phyloP scores from a whole-genome alignment of 495 filamentous ascomycete species.

The Beverwykella pulmonaria region DNA sequence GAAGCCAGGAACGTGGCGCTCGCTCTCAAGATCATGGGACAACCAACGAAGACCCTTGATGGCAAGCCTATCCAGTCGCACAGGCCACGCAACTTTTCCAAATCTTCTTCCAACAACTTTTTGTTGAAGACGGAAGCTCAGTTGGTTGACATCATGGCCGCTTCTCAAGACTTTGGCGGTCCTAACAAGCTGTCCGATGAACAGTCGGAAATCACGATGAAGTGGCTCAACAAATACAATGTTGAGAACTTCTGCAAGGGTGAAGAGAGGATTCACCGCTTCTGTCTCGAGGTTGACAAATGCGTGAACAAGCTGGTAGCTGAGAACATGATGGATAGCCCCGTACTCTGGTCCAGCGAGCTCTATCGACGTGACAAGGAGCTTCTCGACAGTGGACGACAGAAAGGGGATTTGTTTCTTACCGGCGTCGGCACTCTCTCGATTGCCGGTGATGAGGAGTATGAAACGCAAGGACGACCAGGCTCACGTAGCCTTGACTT shows the following conservation, averaged over 20 bases:
- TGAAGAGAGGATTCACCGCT: constrained; percentile 92
- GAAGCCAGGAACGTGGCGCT: constrained; percentile 83
- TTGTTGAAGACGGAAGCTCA: constrained; percentile 84
- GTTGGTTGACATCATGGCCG: constrained; percentile 83
- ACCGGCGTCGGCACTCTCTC: constrained; percentile 55
- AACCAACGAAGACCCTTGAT: constrained; percentile 52
- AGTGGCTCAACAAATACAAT: constrained; percentile 78
- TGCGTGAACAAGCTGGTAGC: constrained; percentile 87
- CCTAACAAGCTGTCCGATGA: constrained; percentile 96
- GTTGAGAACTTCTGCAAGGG: constrained; percentile 95
- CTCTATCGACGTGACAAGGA: constrained; percentile 79
- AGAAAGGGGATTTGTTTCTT: constrained; percentile 56
- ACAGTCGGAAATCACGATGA: constrained; percentile 81
- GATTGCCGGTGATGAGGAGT: constrained; percentile 54
- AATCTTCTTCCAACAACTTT: constrained; percentile 65
- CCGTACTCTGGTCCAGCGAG: constrained; percentile 90
- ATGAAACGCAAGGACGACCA: constrained; percentile 42
- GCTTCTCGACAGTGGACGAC: constrained; percentile 69
- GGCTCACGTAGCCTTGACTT: constrained; percentile 52
- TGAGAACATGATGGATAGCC: constrained; percentile 81
- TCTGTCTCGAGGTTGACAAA: constrained; percentile 86
- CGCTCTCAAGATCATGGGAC: constrained; percentile 91
- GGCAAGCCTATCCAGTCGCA: constrained; percentile 53
- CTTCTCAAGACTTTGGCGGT: constrained; percentile 79
- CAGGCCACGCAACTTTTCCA: constrained; percentile 50